These are phyloP conservation scores for Bacidia rubella DNA, from an alignment of 495 filamentous ascomycete genomes.

Conservation along the genomic window DNA sequence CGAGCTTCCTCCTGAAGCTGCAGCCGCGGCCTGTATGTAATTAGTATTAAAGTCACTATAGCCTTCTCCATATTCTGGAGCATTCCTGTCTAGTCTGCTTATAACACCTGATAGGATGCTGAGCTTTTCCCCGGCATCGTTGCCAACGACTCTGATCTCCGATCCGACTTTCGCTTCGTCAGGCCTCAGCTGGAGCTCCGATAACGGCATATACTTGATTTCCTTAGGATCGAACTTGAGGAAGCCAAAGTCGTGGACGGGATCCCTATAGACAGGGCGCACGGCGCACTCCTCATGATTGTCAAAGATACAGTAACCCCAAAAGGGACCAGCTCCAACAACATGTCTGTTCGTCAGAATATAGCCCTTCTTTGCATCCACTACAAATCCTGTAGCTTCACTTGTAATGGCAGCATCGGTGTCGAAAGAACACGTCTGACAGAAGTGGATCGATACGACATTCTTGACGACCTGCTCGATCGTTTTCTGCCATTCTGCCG, in stretches of 20 bases:
- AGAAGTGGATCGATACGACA: constrained; percentile 96
- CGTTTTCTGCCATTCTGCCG: constrained; percentile 91
- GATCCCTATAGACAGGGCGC: constrained; percentile 94
- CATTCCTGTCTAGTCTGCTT: constrained; percentile 87
- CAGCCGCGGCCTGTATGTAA: constrained; percentile 96
- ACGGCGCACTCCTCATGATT: constrained; percentile 98
- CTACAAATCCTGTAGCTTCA: constrained; percentile 95
- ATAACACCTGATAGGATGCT: constrained; percentile 97
- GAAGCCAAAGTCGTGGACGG: constrained; percentile 96
- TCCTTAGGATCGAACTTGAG: constrained; percentile 87
- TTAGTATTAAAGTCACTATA: constrained; percentile 99
- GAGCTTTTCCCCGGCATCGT: constrained; percentile 96
- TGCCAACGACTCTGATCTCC: constrained; percentile 94
- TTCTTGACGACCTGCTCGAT: constrained; percentile 86
- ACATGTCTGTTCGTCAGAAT: constrained; percentile 89
- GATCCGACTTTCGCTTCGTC: constrained; percentile 78
- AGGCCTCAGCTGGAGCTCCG: constrained; percentile 67
- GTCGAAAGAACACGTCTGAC: constrained; percentile 95
- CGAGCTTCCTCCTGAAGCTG: constrained; percentile 90
- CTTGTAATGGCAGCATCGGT: constrained; percentile 85
- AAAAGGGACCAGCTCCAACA: constrained; percentile 92
- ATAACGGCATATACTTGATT: constrained; percentile 91
- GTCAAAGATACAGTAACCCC: constrained; percentile 95
- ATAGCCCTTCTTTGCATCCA: constrained; percentile 87
- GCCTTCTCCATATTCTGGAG: constrained; percentile 93